These are phyloP conservation scores for Spiromastix sp. DNA, from an alignment of 2,329 filamentous ascomycete genomes.

Conservation along the genomic window DNA sequence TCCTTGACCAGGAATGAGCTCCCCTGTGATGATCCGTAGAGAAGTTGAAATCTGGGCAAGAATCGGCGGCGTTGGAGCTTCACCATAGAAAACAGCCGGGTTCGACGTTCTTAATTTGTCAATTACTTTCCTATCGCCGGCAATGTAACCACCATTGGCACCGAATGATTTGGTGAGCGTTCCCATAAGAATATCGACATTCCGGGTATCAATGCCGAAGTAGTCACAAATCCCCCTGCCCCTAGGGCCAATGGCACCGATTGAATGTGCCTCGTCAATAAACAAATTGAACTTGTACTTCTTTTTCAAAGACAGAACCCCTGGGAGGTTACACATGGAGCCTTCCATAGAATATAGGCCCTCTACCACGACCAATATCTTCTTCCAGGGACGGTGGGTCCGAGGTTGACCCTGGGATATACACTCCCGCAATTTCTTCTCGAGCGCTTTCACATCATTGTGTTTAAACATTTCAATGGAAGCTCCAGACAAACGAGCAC, in stretches of 20 bases:
- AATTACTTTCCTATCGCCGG: slow-evolving; percentile 79
- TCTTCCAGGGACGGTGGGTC: slow-evolving; percentile 98
- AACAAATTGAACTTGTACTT: slow-evolving; percentile 97
- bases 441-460: slow-evolving; percentile 85
- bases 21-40: slow-evolving; percentile 79
- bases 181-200: slow-evolving; percentile 95
- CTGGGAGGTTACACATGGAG: slow-evolving; percentile 95
- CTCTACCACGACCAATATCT: slow-evolving; percentile 93
- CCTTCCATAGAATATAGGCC: slow-evolving; percentile 99
- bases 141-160: slow-evolving; percentile 92
- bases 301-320: slow-evolving; percentile 73
- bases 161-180: slow-evolving; percentile 98
- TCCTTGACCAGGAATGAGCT: slow-evolving; percentile 79
- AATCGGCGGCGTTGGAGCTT: slow-evolving; percentile 78
- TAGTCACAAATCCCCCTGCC: slow-evolving; percentile 96
- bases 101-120: slow-evolving; percentile 84
- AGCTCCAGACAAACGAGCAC: slow-evolving; percentile 83
- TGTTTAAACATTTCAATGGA: slow-evolving; percentile 97
- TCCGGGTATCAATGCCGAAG: slow-evolving; percentile 76
- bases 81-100: slow-evolving; percentile 75
- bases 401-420: slow-evolving; percentile 95
- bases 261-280: slow-evolving; percentile 90
- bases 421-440: slow-evolving; percentile 74
- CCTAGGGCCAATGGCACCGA: slow-evolving; percentile 79
- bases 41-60: slow-evolving; percentile 84